These are phyloP conservation scores for Aspergillus udagawae DNA, from an alignment of 2,329 filamentous ascomycete species.

Conservation along the genomic window DNA sequence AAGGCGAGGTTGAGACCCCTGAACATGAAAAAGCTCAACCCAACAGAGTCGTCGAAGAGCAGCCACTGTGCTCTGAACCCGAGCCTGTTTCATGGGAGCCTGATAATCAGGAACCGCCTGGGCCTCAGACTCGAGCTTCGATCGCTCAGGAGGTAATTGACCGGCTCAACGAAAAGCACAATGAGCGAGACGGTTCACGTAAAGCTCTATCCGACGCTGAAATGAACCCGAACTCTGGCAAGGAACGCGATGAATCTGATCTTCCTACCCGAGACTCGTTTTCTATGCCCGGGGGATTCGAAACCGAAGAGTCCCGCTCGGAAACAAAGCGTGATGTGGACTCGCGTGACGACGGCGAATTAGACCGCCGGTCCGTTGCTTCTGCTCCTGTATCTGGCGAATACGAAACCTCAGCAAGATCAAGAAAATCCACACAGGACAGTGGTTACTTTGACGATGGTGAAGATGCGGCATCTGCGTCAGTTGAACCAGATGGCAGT, in stretches of 20 bases:
- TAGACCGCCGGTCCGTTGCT: constrained; percentile 17
- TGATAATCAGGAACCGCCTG: neutral
- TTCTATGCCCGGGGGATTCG: neutral
- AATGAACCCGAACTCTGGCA: neutral
- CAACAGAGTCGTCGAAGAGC: constrained; percentile 10
- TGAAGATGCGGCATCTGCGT: constrained; percentile 9
- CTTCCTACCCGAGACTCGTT: neutral
- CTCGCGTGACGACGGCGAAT: neutral
- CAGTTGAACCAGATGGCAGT: constrained; percentile 9
- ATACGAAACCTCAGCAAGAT: constrained; percentile 8
- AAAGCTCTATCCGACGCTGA: neutral
- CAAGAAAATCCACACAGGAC: constrained; percentile 18
- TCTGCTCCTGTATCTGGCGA: constrained; percentile 14
- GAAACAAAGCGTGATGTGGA: neutral
- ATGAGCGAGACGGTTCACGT: neutral
- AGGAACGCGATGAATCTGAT: neutral
- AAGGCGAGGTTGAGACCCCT: constrained; percentile 48
- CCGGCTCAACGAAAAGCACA: constrained; percentile 18
- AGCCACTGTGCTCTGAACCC: constrained; percentile 19
- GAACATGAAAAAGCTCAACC: constrained; percentile 29
- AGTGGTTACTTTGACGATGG: constrained; percentile 18
- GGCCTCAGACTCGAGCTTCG: constrained; percentile 8
- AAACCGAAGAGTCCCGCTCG: neutral
- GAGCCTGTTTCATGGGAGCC: constrained; percentile 8
- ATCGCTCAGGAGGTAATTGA: constrained; percentile 24